Conservation (phyloP, 805 yeast species). For the Monosporozyma siamensis region DNA sequence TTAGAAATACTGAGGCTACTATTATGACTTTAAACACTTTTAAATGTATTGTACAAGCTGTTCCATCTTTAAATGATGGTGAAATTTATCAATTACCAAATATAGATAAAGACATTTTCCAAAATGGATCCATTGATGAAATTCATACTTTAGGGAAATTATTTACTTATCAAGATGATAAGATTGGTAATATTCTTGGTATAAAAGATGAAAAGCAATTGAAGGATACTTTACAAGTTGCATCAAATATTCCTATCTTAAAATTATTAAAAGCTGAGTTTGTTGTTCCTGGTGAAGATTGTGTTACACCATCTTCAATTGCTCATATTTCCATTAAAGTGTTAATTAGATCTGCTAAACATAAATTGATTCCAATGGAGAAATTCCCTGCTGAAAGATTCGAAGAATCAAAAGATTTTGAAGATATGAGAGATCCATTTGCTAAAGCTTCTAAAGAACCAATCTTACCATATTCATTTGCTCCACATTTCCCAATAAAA, state of each 20-base stretch:
- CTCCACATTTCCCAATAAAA: conserved; percentile 68
- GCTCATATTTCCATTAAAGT: conserved; percentile 72
- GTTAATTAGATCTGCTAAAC: conserved; percentile 62
- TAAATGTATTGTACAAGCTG: conserved; percentile 69
- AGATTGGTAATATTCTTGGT: conserved; percentile 49
- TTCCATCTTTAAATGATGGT: conserved; percentile 43
- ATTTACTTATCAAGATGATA: conserved; percentile 47
- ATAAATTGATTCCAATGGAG: conserved; percentile 43
- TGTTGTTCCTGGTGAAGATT: conserved; percentile 77
- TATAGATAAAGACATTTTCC: conserved; percentile 42
- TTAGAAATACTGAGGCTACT: conserved; percentile 64
- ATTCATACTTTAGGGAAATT: conserved; percentile 62
- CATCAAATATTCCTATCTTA: conserved; percentile 57
- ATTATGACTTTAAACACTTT: conserved; percentile 53
- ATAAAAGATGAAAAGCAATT: conserved; percentile 39
- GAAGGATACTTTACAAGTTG: conserved; percentile 43
- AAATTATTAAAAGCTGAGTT: conserved; percentile 63
- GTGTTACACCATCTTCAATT: conserved; percentile 59
- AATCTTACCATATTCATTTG: conserved; percentile 49
- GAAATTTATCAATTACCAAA: conserved; percentile 78
- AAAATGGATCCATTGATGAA: conserved; percentile 17
- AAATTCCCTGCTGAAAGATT: conserved; percentile 25
- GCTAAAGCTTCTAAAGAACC: conserved; percentile 61
- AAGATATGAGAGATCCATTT: conserved; percentile 62
- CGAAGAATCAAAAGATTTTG: conserved; percentile 54